phyloP scores from a whole-genome alignment of 2,329 filamentous ascomycete genomes.

The Cladophialophora chaetospira region DNA sequence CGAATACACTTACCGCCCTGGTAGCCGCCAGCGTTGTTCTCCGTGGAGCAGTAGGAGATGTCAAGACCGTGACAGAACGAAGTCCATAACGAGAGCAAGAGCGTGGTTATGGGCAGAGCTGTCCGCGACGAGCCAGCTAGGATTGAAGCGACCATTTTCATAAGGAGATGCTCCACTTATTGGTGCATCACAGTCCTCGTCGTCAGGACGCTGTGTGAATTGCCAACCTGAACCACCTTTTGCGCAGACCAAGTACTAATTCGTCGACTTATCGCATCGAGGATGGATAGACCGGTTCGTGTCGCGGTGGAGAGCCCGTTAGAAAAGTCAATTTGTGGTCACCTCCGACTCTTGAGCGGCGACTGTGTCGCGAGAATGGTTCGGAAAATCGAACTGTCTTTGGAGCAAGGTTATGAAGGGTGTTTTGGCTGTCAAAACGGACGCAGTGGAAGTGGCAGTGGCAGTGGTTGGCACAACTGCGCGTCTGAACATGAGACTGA shows the following conservation, averaged over 20 bases:
- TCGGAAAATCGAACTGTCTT: no score
- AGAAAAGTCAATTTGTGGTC: no score
- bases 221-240: not conserved
- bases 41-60: conserved; percentile 46
- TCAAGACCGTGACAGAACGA: conserved; percentile 27
- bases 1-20: conserved; percentile 39
- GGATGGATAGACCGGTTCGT: not conserved
- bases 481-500: conserved; percentile 5
- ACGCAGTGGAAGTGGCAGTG: no score
- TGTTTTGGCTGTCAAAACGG: conserved; percentile 1
- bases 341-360: no score
- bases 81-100: conserved; percentile 11
- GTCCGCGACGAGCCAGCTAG: conserved; percentile 4
- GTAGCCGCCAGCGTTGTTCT: conserved; percentile 47
- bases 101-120: conserved; percentile 2
- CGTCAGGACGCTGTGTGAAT: not conserved
- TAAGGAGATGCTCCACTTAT: conserved; percentile 15
- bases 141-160: conserved; percentile 18
- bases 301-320: no score
- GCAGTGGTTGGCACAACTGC: not conserved
- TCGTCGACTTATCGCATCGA: not conserved
- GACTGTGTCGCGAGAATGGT: no score
- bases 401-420: no score
- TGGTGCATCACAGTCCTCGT: conserved; percentile 18
- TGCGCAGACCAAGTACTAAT: not conserved